Base-by-base conservation (phyloP, 768 basidiomycete genomes). In the Kwoniella sp. region DNA sequence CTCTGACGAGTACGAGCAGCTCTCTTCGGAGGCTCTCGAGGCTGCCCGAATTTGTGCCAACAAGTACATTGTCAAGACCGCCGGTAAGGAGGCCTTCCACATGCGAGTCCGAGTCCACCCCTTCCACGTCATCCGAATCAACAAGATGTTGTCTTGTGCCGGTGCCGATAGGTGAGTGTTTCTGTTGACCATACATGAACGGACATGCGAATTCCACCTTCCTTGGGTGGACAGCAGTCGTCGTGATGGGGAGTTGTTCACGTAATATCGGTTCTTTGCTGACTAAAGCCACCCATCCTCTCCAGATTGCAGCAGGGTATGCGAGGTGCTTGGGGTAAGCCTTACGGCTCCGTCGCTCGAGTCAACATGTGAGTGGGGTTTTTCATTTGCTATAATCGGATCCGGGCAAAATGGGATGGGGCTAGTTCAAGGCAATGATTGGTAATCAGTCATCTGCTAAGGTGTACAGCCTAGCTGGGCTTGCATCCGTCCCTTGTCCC, bases 121-220 rank as follows among this genome's bases (percentile, higher is more conserved):
- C 48, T 96, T 90, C 92, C 96, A 99, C 82, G 92, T 98, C 76
- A 83, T 99, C 84, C 90, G 96, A 70, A 96, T 96, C 88, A 96
- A 98, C 90, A 98, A 99, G 89, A 98, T 96, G 92, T 90, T 98
- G 86, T 91, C 89, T 65, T 98, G 96, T 82, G 96, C 96, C 75
- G 95, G 96, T 74, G 94, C 96, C 76, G 96, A 99, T 92, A 86
- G 92, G 91, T 90, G 66, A 52, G 87, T 81, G 7, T 29, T n/a
- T n/a, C n/a, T n/a, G n/a, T n/a, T n/a, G n/a, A n/a, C n/a, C n/a
- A n/a, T n/a, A n/a, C n/a, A n/a, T n/a, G n/a, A n/a, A n/a, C n/a
- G n/a, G n/a, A n/a, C n/a, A n/a, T n/a, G n/a, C n/a, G n/a, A n/a
- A n/a, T n/a, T n/a, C n/a, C n/a, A n/a, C n/a, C n/a, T n/a, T n/a